Evolutionary conservation across 1,139 yeast species (phyloP).

Genomic region (Diutina catenulata): DNA sequence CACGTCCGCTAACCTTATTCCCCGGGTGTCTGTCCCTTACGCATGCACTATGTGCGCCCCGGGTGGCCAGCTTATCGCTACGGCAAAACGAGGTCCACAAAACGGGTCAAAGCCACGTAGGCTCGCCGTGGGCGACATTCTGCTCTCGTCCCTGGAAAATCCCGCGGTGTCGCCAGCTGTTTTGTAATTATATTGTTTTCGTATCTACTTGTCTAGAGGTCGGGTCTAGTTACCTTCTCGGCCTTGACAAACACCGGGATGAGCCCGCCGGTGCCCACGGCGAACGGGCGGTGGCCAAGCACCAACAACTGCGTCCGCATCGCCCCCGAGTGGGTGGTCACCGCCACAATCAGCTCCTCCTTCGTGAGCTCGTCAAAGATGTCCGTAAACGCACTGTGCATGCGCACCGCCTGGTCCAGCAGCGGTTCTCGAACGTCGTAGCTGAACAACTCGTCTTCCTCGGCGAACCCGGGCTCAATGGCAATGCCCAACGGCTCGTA

Average conservation of each 20-base stretch:
- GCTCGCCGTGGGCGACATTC: no score
- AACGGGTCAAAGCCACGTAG: no score
- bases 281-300: conserved; percentile 29
- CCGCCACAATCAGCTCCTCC: conserved; percentile 16
- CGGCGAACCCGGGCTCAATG: conserved; percentile 28
- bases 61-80: no score
- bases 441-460: conserved; percentile 25
- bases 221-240: neutral
- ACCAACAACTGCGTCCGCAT: conserved; percentile 30
- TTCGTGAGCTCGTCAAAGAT: conserved; percentile 17
- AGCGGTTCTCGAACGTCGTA: conserved; percentile 29
- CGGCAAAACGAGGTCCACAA: no score
- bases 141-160: no score
- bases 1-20: no score
- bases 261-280: conserved; percentile 35
- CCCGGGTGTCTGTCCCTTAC: no score
- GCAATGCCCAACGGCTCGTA: conserved; percentile 20
- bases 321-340: conserved; percentile 30
- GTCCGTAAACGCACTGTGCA: conserved; percentile 24
- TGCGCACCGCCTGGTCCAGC: conserved; percentile 28
- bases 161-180: no score
- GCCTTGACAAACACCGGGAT: conserved; percentile 31
- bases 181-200: no score
- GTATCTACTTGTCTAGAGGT: no score
- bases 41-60: no score